Conservation (phyloP, 495 filamentous ascomycete genomes). For the Parachaetomium inaequale region DNA sequence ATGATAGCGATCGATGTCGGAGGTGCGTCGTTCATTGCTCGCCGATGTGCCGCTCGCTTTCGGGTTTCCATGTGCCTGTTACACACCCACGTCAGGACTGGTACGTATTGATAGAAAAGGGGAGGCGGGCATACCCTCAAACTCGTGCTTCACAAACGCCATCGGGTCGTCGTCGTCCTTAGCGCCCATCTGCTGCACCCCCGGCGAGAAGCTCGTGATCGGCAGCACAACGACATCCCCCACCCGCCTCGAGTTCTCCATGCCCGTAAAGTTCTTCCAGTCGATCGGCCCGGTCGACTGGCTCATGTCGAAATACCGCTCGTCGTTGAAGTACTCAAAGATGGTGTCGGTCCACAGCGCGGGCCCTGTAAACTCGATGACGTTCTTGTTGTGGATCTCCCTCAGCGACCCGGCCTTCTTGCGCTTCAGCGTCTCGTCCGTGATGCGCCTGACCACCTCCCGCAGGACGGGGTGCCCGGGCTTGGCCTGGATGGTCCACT, state of each 20-base stretch:
- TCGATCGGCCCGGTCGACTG: slow-evolving; percentile 70
- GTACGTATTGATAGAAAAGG: neutral
- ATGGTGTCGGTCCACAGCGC: slow-evolving; percentile 92
- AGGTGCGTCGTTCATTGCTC: slow-evolving; percentile 18
- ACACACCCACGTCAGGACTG: neutral
- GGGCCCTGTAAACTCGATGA: slow-evolving; percentile 96
- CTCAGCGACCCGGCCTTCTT: slow-evolving; percentile 67
- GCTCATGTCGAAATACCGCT: slow-evolving; percentile 78
- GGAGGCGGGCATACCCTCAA: slow-evolving; percentile 64
- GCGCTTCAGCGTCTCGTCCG: slow-evolving; percentile 70
- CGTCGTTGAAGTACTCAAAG: slow-evolving; percentile 91
- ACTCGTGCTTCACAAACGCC: slow-evolving; percentile 97
- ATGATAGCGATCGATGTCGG: neutral
- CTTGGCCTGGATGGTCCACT: slow-evolving; percentile 97
- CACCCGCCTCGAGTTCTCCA: slow-evolving; percentile 75
- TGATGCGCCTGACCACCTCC: slow-evolving; percentile 83
- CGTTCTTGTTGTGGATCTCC: slow-evolving; percentile 63
- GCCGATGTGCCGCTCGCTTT: slow-evolving; percentile 60
- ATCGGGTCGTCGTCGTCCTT: slow-evolving; percentile 87
- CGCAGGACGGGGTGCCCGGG: slow-evolving; percentile 88
- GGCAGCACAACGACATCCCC: slow-evolving; percentile 92
- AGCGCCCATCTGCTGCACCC: slow-evolving; percentile 91
- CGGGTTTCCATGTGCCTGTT: slow-evolving; percentile 76
- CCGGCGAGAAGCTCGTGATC: slow-evolving; percentile 96
- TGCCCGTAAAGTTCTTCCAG: slow-evolving; percentile 84